These are phyloP conservation scores for Dryas octopetala DNA, from an alignment of 306 rosid genomes.

Conservation along the genomic window DNA sequence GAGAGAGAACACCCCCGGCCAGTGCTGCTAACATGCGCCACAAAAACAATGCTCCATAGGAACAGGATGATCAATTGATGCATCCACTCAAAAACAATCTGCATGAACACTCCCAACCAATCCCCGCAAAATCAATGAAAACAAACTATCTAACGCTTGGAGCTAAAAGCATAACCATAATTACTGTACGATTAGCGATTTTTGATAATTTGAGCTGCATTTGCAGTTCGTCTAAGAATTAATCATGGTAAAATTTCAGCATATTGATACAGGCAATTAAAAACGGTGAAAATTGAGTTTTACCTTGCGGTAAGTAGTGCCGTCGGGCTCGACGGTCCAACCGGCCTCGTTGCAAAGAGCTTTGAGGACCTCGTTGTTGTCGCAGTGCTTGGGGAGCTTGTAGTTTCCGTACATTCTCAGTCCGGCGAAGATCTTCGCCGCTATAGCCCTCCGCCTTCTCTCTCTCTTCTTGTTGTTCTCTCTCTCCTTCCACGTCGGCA, in stretches of 20 bases:
- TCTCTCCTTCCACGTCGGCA: conserved; percentile 89
- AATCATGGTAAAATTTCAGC: neutral
- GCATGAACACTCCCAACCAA: neutral
- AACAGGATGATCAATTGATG: too few relatives aligned
- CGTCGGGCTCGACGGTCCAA: conserved; percentile 82
- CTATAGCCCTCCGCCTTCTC: conserved; percentile 74
- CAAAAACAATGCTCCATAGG: neutral
- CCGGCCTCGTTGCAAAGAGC: conserved; percentile 92
- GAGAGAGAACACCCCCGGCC: too few relatives aligned
- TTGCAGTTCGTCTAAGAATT: neutral
- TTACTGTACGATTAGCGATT: neutral
- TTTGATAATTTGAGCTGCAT: neutral
- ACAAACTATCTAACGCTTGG: neutral
- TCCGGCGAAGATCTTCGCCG: conserved; percentile 84
- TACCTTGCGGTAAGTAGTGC: conserved; percentile 94
- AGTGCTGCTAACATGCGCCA: conserved; percentile 37
- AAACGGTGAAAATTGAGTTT: neutral
- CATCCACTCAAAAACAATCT: too few relatives aligned
- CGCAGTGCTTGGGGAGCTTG: conserved; percentile 91
- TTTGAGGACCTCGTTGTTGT: conserved; percentile 91
- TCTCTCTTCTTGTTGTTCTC: conserved; percentile 89
- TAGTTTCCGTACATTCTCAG: conserved; percentile 81
- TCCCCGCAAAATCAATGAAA: neutral
- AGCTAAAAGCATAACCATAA: neutral
- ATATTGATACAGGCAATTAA: neutral